A percentile compares a stretch with the other conserved stretches of the same genome.
phyloP scores from a whole-genome alignment of 208 protist species.

The Leishmania major region DNA sequence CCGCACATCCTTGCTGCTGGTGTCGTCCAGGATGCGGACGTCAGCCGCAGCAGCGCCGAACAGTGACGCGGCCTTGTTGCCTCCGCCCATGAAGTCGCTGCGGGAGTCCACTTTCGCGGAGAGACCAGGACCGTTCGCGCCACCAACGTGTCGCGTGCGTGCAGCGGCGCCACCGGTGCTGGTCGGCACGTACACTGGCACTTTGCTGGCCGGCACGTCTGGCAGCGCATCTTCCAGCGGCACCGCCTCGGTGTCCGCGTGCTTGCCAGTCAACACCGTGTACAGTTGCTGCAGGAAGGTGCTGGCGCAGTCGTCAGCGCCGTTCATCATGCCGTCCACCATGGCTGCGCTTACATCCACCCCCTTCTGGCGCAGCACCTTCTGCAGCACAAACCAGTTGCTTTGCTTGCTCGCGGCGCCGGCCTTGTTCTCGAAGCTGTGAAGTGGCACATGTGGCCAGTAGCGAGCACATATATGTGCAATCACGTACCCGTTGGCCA shows the following conservation, averaged over 20 bases:
- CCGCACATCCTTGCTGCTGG: neutral
- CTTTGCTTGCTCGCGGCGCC: conserved; percentile 71
- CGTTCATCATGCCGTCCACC: conserved; percentile 81
- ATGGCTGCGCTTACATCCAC: conserved; percentile 71
- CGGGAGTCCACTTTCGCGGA: neutral
- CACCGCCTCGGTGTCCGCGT: conserved; percentile 29
- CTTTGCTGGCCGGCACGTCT: conserved; percentile 22
- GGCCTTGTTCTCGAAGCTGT: conserved; percentile 89
- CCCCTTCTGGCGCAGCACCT: conserved; percentile 62
- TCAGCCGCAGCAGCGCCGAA: neutral
- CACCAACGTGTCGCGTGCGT: conserved; percentile 5
- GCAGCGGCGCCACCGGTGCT: conserved; percentile 19
- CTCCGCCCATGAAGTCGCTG: neutral
- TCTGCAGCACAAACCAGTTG: conserved; percentile 89
- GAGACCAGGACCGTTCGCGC: neutral
- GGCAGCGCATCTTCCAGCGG: conserved; percentile 47
- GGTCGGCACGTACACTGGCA: conserved; percentile 21
- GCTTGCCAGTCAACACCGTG: conserved; percentile 71
- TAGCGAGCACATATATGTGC: conserved; percentile 94
- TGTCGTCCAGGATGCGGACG: neutral
- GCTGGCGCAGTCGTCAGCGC: conserved; percentile 71
- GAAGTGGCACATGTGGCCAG: conserved; percentile 88
- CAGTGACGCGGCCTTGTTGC: neutral
- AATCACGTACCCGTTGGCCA: conserved; percentile 92
- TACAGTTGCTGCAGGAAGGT: conserved; percentile 81